These are phyloP conservation scores for Colletotrichum navitas DNA, from an alignment of 2,329 filamentous ascomycete genomes.

Conservation along the genomic window DNA sequence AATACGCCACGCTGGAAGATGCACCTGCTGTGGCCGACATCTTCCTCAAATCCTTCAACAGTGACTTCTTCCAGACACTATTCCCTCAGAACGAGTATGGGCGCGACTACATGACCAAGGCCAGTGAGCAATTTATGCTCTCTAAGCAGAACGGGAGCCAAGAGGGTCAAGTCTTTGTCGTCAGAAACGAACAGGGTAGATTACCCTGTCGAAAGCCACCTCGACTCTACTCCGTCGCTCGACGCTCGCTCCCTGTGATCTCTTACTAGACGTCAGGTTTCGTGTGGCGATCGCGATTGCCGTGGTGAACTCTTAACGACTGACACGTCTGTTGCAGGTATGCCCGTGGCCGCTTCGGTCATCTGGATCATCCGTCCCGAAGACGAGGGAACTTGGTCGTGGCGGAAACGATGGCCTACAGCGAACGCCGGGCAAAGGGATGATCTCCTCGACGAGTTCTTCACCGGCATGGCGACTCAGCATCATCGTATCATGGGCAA, in stretches of 20 bases:
- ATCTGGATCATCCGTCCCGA: constrained; percentile 37
- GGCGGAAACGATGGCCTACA: constrained; percentile 37
- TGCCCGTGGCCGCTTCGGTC: constrained; percentile 18
- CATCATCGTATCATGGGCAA: constrained; percentile 40
- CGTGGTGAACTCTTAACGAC: not conserved
- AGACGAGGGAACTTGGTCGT: constrained; percentile 36
- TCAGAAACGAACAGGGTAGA: constrained; percentile 30
- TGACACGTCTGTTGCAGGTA: constrained; percentile 14
- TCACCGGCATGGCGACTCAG: constrained; percentile 40
- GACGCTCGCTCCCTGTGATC: not conserved
- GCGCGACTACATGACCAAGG: constrained; percentile 25
- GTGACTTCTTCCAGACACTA: constrained; percentile 34
- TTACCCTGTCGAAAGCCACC: not conserved
- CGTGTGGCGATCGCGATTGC: not conserved
- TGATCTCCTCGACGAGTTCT: constrained; percentile 41
- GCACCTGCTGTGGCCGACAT: constrained; percentile 31
- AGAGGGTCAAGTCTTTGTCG: constrained; percentile 36
- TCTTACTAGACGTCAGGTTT: not conserved
- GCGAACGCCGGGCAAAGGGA: constrained; percentile 33
- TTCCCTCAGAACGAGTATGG: constrained; percentile 40
- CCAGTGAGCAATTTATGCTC: constrained; percentile 28
- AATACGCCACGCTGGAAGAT: constrained; percentile 30
- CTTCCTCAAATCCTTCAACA: constrained; percentile 39
- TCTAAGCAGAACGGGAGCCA: constrained; percentile 21
- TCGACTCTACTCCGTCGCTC: not conserved